Evolutionary conservation across 208 protist species (phyloP), one percentile per base, ranked within the genome.

Genomic region (Plasmodiophora brassicae): DNA sequence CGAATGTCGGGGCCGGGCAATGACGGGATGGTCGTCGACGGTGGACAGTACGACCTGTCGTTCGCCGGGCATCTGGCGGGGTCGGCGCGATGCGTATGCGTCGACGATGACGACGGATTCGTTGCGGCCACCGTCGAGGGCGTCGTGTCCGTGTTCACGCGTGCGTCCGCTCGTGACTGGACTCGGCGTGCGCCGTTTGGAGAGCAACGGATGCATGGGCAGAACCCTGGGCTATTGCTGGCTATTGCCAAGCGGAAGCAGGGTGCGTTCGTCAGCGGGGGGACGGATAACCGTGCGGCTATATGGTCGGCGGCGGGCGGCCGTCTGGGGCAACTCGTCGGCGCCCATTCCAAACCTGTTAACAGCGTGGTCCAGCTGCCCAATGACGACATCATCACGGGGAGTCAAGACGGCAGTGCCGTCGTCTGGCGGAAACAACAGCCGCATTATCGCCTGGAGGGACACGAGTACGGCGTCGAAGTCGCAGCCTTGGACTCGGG

Each of bases 1-100:
- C n/a, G n/a, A n/a, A n/a, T n/a, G n/a, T n/a, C n/a, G n/a, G n/a
- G n/a, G n/a, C n/a, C n/a, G n/a, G n/a, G n/a, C n/a, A n/a, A n/a
- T n/a, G n/a, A n/a, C n/a, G n/a, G n/a, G n/a, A n/a, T n/a, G n/a
- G n/a, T n/a, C n/a, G n/a, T n/a, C n/a, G n/a, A n/a, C n/a, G n/a
- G n/a, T n/a, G n/a, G n/a, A n/a, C n/a, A n/a, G n/a, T 78, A 78
- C 41, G 65, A 78, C 5, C n/a, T 78, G n/a, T 78, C 65, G 5
- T 78, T 78, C 65, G 32, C 32, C 32, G 65, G 32, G 5, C 65
- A 78, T 5, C 5, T 78, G 5, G 10, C 5, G 20, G 65, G 65
- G 5, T 8, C 5, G 5, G 65, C 65, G 5, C 65, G 65, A 5
- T 78, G 65, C 41, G 65, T 78, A 14, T 5, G 32, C 5, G n/a